A percentile compares a stretch with the other conserved stretches of the same genome.
These are phyloP conservation scores for Rhynchosporium graminicola DNA, from an alignment of 2,329 filamentous ascomycete species.

Conservation along the genomic window DNA sequence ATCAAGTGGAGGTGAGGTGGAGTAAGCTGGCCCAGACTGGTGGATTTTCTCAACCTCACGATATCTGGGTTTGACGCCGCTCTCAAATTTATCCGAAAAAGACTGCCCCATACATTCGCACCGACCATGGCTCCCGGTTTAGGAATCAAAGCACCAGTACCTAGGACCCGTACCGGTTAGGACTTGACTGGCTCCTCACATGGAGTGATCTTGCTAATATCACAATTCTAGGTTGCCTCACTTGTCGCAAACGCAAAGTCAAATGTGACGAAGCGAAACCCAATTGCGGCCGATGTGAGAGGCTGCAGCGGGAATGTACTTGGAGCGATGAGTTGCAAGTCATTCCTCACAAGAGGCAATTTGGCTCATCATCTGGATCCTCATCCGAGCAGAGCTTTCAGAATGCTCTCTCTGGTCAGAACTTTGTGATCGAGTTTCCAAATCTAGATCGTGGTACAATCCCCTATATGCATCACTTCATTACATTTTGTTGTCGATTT, in stretches of 20 bases:
- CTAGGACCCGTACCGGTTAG: conserved; percentile 38
- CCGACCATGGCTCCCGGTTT: conserved; percentile 35
- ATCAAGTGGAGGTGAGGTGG: no score
- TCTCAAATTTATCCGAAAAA: no score
- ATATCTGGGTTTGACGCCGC: no score
- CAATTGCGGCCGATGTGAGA: conserved; percentile 51
- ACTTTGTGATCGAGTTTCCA: conserved; percentile 38
- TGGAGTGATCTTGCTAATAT: conserved; percentile 9
- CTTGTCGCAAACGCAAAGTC: conserved; percentile 68
- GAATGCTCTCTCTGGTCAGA: conserved; percentile 30
- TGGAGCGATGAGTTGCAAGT: conserved; percentile 37
- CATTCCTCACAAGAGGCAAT: conserved; percentile 23
- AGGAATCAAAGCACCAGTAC: conserved; percentile 38
- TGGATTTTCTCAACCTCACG: no score
- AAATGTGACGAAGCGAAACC: conserved; percentile 71
- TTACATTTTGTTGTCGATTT: conserved; percentile 38
- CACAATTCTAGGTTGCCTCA: conserved; percentile 54
- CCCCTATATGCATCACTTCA: conserved; percentile 39
- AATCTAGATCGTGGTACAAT: conserved; percentile 34
- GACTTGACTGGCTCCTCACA: background rate
- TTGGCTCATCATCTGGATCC: conserved; percentile 8
- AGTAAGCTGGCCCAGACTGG: no score
- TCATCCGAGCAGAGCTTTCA: conserved; percentile 16
- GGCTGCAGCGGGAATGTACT: conserved; percentile 36
- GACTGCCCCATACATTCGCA: no score